phyloP scores from a whole-genome alignment of 2,329 filamentous ascomycete genomes.

The Colletotrichum sp. region DNA sequence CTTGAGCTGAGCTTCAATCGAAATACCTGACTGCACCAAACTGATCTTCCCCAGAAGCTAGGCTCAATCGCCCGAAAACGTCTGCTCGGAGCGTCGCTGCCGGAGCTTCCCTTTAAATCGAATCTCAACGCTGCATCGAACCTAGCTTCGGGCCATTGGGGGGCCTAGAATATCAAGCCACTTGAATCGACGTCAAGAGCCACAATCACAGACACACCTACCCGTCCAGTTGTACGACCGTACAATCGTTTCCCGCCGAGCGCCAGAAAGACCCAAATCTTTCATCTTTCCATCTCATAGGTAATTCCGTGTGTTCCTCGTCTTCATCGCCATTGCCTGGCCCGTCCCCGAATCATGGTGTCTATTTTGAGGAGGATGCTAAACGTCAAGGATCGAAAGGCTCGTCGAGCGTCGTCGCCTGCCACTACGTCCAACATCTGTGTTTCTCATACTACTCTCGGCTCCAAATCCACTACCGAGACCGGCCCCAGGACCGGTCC shows the following conservation, averaged over 20 bases:
- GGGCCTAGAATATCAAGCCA: slow-evolving; percentile 1
- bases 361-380: slow-evolving; percentile 9
- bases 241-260: not conserved
- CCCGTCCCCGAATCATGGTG: not conserved
- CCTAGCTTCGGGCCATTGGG: not conserved
- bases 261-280: not conserved
- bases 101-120: not conserved
- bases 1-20: not conserved
- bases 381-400: not conserved
- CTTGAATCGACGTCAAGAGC: slow-evolving; percentile 2
- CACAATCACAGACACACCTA: not conserved
- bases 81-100: not conserved
- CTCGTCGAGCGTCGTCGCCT: not conserved
- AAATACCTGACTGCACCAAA: not conserved
- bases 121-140: not conserved
- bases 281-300: not conserved
- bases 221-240: not conserved
- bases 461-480: not conserved
- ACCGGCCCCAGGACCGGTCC: not conserved
- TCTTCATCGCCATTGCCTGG: not conserved
- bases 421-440: not conserved
- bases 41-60: not conserved
- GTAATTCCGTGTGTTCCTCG: not conserved
- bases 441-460: not conserved
- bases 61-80: not conserved